Conservation (phyloP, 805 yeast genomes). For the Diddensiella santjacobensis region DNA sequence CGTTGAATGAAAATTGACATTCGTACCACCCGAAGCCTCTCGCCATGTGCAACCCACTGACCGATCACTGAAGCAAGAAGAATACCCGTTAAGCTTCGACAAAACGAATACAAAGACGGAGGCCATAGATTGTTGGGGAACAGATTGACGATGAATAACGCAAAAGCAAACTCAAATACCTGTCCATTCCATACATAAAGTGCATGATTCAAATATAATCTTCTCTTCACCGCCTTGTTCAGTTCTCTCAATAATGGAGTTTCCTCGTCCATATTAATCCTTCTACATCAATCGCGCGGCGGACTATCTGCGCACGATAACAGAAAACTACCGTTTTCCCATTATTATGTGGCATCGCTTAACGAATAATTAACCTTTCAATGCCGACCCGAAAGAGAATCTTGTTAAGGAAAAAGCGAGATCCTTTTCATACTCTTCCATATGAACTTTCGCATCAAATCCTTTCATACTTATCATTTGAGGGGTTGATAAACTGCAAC, state of each 20-base stretch:
- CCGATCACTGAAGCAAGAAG: slow-evolving; percentile 31
- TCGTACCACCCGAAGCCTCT: slow-evolving; percentile 33
- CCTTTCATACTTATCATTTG: not conserved
- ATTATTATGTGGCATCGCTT: not conserved
- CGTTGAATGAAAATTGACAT: slow-evolving; percentile 35
- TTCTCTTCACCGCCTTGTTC: not conserved
- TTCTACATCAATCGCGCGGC: too few species aligned
- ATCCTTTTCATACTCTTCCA: not conserved
- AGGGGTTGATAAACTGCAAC: not conserved
- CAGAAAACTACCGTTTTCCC: not conserved
- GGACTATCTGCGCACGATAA: too few species aligned
- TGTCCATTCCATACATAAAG: slow-evolving; percentile 41
- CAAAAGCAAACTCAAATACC: slow-evolving; percentile 39
- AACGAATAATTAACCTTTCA: not conserved
- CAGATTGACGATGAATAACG: slow-evolving; percentile 34
- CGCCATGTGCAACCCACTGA: slow-evolving; percentile 29
- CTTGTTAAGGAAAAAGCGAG: not conserved
- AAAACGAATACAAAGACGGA: slow-evolving; percentile 36
- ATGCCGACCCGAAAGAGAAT: not conserved
- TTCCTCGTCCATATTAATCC: not conserved
- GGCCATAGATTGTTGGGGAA: slow-evolving; percentile 37
- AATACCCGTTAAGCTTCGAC: slow-evolving; percentile 31
- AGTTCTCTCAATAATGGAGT: not conserved
- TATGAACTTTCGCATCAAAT: not conserved
- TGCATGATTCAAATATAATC: slow-evolving; percentile 34